Conservation (phyloP, 2,329 filamentous ascomycete genomes). For the Xylaria sp. region DNA sequence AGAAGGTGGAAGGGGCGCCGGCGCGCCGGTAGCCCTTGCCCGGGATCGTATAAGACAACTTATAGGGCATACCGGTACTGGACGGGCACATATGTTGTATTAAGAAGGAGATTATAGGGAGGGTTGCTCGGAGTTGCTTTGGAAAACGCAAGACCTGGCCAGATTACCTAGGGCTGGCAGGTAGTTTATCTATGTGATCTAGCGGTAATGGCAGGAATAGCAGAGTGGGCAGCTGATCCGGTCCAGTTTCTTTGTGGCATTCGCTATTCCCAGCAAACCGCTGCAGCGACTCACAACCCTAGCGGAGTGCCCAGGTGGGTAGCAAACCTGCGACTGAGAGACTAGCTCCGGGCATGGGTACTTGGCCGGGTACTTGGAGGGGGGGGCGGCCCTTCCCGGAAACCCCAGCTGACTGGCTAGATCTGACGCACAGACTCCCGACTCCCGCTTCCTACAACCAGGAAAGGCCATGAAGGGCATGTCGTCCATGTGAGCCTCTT, state of each 20-base stretch:
- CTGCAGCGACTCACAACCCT: constrained; percentile 23
- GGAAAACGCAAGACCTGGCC: no score
- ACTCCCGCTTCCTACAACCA: constrained; percentile 24
- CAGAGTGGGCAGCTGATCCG: not conserved
- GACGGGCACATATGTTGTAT: no score
- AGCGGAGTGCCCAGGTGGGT: constrained; percentile 24
- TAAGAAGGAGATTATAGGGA: no score
- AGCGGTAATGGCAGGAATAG: constrained; percentile 1
- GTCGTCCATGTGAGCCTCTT: constrained; percentile 21
- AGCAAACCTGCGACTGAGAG: constrained; percentile 14
- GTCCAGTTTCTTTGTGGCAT: constrained; percentile 20
- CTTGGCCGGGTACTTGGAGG: no score
- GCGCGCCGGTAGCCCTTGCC: no score
- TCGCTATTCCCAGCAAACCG: constrained; percentile 15
- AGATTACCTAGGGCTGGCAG: no score
- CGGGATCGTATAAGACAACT: not conserved
- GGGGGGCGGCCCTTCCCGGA: constrained; percentile 27
- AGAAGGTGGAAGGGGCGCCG: not conserved
- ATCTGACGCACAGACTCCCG: constrained; percentile 29
- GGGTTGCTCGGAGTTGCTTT: no score
- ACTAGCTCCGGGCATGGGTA: no score
- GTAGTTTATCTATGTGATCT: not conserved
- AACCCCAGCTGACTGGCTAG: constrained; percentile 23
- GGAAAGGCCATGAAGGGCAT: constrained; percentile 10
- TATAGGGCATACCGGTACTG: not conserved